Conservation (phyloP, 1,139 yeast genomes). For the Yamadazyma triangularis region DNA sequence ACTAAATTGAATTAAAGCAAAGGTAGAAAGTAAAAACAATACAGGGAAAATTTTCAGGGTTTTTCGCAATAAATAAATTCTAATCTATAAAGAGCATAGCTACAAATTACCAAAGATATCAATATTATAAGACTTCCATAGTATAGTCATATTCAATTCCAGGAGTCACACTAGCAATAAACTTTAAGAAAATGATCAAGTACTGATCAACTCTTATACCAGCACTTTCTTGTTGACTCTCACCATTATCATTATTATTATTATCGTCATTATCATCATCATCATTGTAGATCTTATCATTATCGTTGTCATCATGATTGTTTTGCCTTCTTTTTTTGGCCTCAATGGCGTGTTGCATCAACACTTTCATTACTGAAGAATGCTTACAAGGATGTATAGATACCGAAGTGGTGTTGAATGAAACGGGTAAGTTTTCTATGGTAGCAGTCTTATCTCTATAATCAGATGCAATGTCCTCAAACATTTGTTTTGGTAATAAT, state of each 20-base stretch:
- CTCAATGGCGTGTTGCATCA: constrained; percentile 52
- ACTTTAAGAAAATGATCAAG: constrained; percentile 80
- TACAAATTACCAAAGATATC: no score
- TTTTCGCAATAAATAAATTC: no score
- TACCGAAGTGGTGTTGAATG: constrained; percentile 72
- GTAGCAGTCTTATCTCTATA: constrained; percentile 96
- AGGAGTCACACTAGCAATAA: constrained; percentile 95
- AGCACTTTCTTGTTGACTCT: constrained; percentile 36
- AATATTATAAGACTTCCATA: constrained; percentile 68
- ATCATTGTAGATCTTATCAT: no score
- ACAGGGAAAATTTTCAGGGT: no score
- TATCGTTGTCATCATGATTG: constrained; percentile 13
- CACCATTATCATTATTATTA: constrained; percentile 27
- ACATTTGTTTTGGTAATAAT: constrained; percentile 82
- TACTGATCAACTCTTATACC: constrained; percentile 84
- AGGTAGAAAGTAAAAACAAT: no score
- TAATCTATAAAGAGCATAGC: no score
- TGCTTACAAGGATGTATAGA: constrained; percentile 97
- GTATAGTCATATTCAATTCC: constrained; percentile 97
- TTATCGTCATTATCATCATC: constrained; percentile 18
- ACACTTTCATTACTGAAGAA: constrained; percentile 87
- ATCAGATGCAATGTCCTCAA: constrained; percentile 88
- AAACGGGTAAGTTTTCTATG: constrained; percentile 86
- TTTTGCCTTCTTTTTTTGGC: constrained; percentile 16
- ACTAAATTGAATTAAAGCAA: no score